phyloP scores from a whole-genome alignment of 2,329 filamentous ascomycete species.

The Xylariaceae sp. region DNA sequence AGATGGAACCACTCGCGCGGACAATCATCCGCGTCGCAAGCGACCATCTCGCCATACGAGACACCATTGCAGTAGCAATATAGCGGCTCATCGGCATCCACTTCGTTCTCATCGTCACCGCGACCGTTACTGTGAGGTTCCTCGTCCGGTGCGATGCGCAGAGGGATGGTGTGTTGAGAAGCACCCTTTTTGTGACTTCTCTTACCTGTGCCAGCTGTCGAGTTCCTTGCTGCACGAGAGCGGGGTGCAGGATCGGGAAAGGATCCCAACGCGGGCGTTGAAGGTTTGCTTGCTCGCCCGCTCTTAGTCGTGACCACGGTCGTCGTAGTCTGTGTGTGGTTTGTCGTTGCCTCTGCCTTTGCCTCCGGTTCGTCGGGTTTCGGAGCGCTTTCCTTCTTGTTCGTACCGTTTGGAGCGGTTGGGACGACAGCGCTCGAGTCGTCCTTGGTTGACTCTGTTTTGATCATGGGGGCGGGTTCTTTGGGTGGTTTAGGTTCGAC shows the following conservation, averaged over 20 bases:
- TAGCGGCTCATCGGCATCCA: constrained; percentile 66
- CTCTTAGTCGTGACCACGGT: constrained; percentile 58
- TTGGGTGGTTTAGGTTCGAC: constrained; percentile 52
- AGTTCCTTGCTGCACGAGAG: constrained; percentile 52
- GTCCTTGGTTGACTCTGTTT: constrained; percentile 38
- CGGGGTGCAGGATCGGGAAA: constrained; percentile 55
- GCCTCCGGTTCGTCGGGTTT: constrained; percentile 47
- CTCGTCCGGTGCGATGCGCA: constrained; percentile 40
- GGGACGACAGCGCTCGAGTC: constrained; percentile 27
- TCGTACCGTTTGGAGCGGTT: constrained; percentile 28
- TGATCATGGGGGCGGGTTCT: constrained; percentile 41
- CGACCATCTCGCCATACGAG: constrained; percentile 83
- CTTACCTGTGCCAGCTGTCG: constrained; percentile 38
- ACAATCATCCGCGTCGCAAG: constrained; percentile 72
- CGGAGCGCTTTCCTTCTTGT: constrained; percentile 43
- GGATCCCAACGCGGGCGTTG: constrained; percentile 58
- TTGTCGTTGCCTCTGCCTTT: constrained; percentile 40
- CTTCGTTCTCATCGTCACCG: constrained; percentile 56
- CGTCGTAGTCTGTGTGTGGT: constrained; percentile 34
- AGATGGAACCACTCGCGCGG: constrained; percentile 81
- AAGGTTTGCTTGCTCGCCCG: constrained; percentile 64
- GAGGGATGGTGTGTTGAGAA: constrained; percentile 29
- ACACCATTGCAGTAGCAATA: constrained; percentile 81
- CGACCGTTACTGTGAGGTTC: constrained; percentile 43
- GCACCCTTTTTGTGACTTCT: constrained; percentile 60